Percentiles rank a stretch among this genome's conserved stretches.
phyloP scores from a whole-genome alignment of 345 rosid genomes.

The Bruguiera sexangula region DNA sequence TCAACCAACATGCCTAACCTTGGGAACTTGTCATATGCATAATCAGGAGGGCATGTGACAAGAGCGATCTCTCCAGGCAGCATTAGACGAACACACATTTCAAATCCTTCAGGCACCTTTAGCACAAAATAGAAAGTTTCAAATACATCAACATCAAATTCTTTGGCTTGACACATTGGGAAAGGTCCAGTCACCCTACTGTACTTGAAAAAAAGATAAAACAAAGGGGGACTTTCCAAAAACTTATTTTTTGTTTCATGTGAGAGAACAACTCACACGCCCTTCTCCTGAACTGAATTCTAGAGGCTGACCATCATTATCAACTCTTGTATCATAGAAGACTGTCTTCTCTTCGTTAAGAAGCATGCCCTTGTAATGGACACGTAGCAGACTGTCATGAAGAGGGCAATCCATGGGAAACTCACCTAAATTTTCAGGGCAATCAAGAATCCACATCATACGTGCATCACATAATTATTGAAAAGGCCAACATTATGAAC shows the following conservation, averaged over 20 bases:
- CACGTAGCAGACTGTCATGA: slow-evolving; percentile 67
- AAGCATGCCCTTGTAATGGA: slow-evolving; percentile 90
- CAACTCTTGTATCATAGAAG: slow-evolving; percentile 71
- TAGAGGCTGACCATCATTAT: slow-evolving; percentile 74
- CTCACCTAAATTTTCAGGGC: slow-evolving; percentile 53
- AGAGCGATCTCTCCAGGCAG: slow-evolving; percentile 89
- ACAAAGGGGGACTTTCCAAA: neutral
- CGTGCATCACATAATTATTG: neutral
- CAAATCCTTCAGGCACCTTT: slow-evolving; percentile 97
- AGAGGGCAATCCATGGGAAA: slow-evolving; percentile 99
- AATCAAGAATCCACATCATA: neutral
- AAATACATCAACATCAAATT: neutral
- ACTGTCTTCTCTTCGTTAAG: slow-evolving; percentile 69
- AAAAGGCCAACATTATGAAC: slow-evolving; percentile 1
- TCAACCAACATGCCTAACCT: slow-evolving; percentile 39
- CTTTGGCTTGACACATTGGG: neutral
- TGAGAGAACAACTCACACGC: slow-evolving; percentile 47
- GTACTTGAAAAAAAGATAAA: no score
- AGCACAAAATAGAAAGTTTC: neutral
- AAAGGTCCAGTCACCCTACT: neutral
- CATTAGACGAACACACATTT: slow-evolving; percentile 96
- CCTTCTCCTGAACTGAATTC: slow-evolving; percentile 98
- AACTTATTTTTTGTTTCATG: neutral
- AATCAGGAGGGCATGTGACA: slow-evolving; percentile 95
- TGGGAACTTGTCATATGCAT: slow-evolving; percentile 85